Base-by-base conservation (phyloP, 2,329 filamentous ascomycete genomes). In the Cytospora leucostoma region DNA sequence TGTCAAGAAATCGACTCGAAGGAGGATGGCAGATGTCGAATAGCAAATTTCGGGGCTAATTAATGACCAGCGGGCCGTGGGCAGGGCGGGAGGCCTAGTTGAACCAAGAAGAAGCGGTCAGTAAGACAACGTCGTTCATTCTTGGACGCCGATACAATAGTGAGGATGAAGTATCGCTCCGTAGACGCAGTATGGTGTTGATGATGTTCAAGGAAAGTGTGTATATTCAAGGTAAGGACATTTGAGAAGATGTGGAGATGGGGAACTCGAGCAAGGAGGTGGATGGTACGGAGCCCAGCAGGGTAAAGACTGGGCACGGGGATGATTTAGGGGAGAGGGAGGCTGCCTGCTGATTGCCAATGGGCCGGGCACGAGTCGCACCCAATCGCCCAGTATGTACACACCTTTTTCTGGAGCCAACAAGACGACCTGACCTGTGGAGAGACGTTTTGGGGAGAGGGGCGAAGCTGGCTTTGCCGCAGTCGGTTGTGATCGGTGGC, bases 101-200 rank as follows among this genome's bases (percentile, higher is more conserved):
- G 59, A 59, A 58, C 50, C 55, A 49, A 62, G 57, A 62, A 57
- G 59, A 54, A 55, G 63, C 63, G 63, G 63, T 65, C 63, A 65
- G 63, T 56, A 65, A 58, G 50, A 55, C 59, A 50, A 59, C 51
- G 63, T 52, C 63, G 50, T 50, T 65, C 63, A 65, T 65, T 61
- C 61, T 62, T 59, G 59, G 56, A 40, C 35, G 55, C 47, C 54
- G 38, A 38, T 54, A 17, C 10, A 27, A 44, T 34, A 27, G 27
- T 15, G 34, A 53, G 32, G n/a, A 51, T 32, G 58, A 35, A 35
- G 33, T 51, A n/a, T n/a, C 35, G 50, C 50, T 37, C 54, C 27
- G 38, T 33, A n/a, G 56, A 32, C 50, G 58, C 27, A 33, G n/a
- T 33, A 38, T 54, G 47, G 19, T 49, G 35, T 60, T 51, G 53